These are phyloP conservation scores for Aureobasidium sp. DNA, from an alignment of 2,329 filamentous ascomycete genomes.

Conservation along the genomic window DNA sequence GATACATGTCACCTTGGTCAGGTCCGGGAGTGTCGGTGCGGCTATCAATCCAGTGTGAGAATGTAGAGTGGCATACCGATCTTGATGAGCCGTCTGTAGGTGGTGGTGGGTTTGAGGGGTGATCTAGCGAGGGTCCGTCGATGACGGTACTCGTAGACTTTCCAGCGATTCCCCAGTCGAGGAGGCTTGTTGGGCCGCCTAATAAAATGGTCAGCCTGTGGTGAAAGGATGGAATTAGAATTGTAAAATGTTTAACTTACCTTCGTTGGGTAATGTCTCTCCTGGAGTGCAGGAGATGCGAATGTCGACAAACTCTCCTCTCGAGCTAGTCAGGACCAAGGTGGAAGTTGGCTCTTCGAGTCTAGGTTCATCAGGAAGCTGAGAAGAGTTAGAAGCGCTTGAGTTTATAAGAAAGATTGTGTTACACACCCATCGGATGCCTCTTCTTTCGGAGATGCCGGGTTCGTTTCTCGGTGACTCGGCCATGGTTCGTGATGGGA, in stretches of 20 bases:
- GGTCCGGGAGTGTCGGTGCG: constrained; percentile 34
- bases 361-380: constrained; percentile 27
- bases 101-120: constrained; percentile 4
- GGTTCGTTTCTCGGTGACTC: neutral
- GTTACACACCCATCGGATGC: constrained; percentile 2
- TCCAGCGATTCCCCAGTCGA: constrained; percentile 62
- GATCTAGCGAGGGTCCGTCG: constrained; percentile 14
- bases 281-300: constrained; percentile 36
- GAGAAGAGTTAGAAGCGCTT: neutral
- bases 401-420: neutral
- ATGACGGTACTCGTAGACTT: constrained; percentile 34
- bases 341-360: constrained; percentile 55
- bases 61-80: constrained; percentile 30
- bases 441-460: constrained; percentile 1
- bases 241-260: neutral
- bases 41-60: constrained; percentile 55
- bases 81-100: neutral
- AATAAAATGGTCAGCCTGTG: constrained; percentile 11
- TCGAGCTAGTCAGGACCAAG: constrained; percentile 54
- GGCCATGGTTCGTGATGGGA: neutral
- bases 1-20: constrained; percentile 51
- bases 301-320: constrained; percentile 52
- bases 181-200: constrained; percentile 26
- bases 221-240: no score
- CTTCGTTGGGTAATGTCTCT: constrained; percentile 17